A percentile compares a stretch with the other conserved stretches of the same genome.
Evolutionary conservation across 345 rosid genomes (phyloP).

Genomic region (Eucalyptus virginea): DNA sequence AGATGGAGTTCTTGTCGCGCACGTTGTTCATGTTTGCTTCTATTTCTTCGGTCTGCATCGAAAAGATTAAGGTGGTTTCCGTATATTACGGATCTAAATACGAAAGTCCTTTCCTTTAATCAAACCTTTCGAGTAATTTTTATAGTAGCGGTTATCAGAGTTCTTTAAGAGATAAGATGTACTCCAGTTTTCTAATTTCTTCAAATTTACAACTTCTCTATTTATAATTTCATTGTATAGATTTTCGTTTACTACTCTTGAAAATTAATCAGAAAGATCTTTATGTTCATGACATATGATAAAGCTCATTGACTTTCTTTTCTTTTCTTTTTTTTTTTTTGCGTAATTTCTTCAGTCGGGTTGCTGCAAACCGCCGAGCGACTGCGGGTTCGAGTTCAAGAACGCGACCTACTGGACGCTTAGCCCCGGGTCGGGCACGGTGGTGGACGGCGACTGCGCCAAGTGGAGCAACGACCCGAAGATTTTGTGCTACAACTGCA

Average conservation of each 20-base stretch:
- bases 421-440: background rate
- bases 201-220: background rate
- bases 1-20: background rate
- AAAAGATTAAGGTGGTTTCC: background rate
- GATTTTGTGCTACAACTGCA: constrained; percentile 26
- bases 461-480: constrained; percentile 26
- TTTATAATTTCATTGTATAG: accelerated
- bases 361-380: constrained; percentile 39
- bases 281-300: background rate
- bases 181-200: background rate
- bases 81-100: background rate
- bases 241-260: too few species aligned
- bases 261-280: background rate
- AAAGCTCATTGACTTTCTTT: background rate
- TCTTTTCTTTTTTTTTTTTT: background rate
- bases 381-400: constrained; percentile 12
- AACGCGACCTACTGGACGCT: constrained; percentile 14
- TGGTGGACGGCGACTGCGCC: background rate
- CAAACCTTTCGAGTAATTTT: background rate
- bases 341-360: constrained; percentile 5
- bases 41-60: background rate
- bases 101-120: background rate
- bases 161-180: background rate
- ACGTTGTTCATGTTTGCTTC: background rate
- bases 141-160: background rate